These are phyloP conservation scores for Phytophthora citricola DNA, from an alignment of 352 stramenopile species.

Conservation along the genomic window DNA sequence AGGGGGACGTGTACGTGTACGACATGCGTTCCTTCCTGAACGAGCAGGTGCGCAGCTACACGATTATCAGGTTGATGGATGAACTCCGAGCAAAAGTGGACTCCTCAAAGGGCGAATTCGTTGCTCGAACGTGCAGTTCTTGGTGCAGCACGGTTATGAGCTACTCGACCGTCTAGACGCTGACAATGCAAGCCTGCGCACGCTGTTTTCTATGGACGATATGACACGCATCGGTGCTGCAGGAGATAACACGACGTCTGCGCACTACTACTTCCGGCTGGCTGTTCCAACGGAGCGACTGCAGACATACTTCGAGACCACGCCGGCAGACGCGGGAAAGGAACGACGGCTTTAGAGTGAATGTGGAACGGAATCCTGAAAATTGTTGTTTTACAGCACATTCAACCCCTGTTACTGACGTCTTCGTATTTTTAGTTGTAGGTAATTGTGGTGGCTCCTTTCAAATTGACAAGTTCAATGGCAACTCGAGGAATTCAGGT, in stretches of 20 bases:
- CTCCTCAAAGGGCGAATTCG: slow-evolving; percentile 39
- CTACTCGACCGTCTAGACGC: slow-evolving; percentile 82
- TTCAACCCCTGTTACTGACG: neutral
- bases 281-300: slow-evolving; percentile 49
- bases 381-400: neutral
- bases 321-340: slow-evolving; percentile 40
- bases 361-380: neutral
- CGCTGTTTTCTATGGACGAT: slow-evolving; percentile 87
- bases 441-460: neutral
- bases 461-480: slow-evolving; percentile 23
- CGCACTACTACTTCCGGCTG: slow-evolving; percentile 73
- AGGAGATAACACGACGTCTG: slow-evolving; percentile 29
- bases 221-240: slow-evolving; percentile 62
- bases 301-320: slow-evolving; percentile 67
- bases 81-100: slow-evolving; percentile 58
- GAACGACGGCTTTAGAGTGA: slow-evolving; percentile 37
- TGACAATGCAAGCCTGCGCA: slow-evolving; percentile 67
- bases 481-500: slow-evolving; percentile 55
- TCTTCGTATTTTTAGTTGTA: slow-evolving; percentile 29
- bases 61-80: slow-evolving; percentile 63
- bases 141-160: slow-evolving; percentile 78
- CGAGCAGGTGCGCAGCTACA: slow-evolving; percentile 68
- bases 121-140: slow-evolving; percentile 68
- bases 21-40: slow-evolving; percentile 70
- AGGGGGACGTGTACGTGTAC: slow-evolving; percentile 56